phyloP scores from a whole-genome alignment of 2,329 filamentous ascomycete species.

The Alternaria triticimaculans region DNA sequence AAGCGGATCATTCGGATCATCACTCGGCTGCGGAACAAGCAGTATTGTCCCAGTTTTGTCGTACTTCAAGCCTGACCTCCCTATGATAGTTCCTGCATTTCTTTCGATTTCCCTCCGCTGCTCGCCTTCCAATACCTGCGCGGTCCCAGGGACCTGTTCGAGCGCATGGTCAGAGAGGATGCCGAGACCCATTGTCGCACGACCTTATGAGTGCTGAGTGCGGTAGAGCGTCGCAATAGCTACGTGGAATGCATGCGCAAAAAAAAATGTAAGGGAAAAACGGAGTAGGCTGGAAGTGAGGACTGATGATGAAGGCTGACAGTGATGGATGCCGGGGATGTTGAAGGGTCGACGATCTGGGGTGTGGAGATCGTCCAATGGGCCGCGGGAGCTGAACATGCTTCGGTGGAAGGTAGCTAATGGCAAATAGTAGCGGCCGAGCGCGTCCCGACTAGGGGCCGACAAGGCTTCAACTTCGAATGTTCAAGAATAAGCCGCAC shows the following conservation, averaged over 20 bases:
- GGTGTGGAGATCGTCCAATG: neutral
- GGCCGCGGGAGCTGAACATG: neutral
- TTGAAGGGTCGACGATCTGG: neutral
- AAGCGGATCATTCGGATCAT: conserved; percentile 89
- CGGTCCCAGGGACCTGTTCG: conserved; percentile 70
- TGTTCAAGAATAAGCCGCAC: neutral
- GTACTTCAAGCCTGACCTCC: conserved; percentile 66
- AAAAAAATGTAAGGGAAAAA: neutral
- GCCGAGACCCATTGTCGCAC: conserved; percentile 68
- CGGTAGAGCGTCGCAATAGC: neutral
- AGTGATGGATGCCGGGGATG: neutral
- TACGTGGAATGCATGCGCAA: neutral
- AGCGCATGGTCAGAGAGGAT: conserved; percentile 72
- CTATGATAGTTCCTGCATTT: conserved; percentile 32
- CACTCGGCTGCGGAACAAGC: conserved; percentile 86
- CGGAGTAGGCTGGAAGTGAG: neutral
- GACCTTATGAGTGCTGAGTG: neutral
- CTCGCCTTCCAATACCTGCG: conserved; percentile 47
- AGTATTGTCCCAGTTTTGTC: conserved; percentile 76
- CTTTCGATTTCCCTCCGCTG: conserved; percentile 34
- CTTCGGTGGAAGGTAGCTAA: neutral
- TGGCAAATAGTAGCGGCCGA: neutral
- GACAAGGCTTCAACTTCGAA: neutral
- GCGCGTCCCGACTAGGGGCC: neutral
- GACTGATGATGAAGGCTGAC: neutral